A percentile compares a stretch with the other conserved stretches of the same genome.
These are phyloP conservation scores for Trichoderma koningiopsis DNA, from an alignment of 2,329 filamentous ascomycete genomes.

Conservation along the genomic window DNA sequence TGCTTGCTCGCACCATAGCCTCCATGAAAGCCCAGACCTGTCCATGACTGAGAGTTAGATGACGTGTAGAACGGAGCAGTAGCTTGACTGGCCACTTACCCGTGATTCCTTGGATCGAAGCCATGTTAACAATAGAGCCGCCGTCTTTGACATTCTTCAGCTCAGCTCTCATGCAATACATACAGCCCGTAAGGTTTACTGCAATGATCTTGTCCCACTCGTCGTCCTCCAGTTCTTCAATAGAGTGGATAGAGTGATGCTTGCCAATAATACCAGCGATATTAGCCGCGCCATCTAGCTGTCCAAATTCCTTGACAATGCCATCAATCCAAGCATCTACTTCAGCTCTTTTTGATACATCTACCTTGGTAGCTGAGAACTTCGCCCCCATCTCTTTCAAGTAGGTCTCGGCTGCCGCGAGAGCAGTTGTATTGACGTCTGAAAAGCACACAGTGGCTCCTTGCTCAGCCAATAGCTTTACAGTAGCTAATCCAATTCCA, in stretches of 20 bases:
- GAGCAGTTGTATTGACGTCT: constrained; percentile 40
- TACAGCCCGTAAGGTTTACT: constrained; percentile 54
- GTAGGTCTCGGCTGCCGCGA: constrained; percentile 37
- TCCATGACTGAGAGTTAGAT: background rate
- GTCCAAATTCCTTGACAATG: constrained; percentile 52
- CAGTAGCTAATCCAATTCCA: constrained; percentile 48
- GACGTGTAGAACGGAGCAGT: background rate
- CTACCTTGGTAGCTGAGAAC: constrained; percentile 47
- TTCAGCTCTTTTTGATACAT: constrained; percentile 50
- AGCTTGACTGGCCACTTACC: constrained; percentile 38
- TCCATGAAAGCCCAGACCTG: constrained; percentile 34
- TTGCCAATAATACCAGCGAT: constrained; percentile 55
- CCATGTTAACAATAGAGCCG: constrained; percentile 62
- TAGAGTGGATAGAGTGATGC: constrained; percentile 43
- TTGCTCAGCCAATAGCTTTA: constrained; percentile 41
- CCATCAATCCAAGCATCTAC: constrained; percentile 55
- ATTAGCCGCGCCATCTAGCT: constrained; percentile 58
- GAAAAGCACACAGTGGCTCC: constrained; percentile 45
- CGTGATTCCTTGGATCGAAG: constrained; percentile 50
- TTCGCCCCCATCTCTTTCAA: constrained; percentile 32
- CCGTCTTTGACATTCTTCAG: constrained; percentile 44
- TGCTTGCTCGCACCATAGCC: constrained; percentile 47
- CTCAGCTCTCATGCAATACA: constrained; percentile 53
- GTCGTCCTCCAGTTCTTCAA: constrained; percentile 49
- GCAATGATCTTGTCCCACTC: constrained; percentile 53